Conservation (phyloP, 1,284 basidiomycete species). For the Ustilago esculenta region DNA sequence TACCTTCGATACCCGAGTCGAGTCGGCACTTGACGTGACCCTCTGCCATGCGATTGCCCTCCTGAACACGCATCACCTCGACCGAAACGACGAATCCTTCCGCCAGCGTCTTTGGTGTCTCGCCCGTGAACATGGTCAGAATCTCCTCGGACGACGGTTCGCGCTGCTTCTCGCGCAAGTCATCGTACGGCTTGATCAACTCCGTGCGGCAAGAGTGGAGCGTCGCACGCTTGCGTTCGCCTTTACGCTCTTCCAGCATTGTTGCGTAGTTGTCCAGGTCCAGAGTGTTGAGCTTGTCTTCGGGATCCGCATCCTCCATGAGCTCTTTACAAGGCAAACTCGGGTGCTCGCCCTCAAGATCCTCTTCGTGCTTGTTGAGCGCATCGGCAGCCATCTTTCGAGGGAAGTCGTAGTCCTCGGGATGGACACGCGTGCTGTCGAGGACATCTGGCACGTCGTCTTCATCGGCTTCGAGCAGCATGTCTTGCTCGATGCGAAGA, state of each 20-base stretch:
- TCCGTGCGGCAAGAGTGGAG: constrained; percentile 81
- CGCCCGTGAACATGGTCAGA: constrained; percentile 93
- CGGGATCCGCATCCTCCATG: constrained; percentile 83
- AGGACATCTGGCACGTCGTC: constrained; percentile 83
- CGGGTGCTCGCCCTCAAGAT: constrained; percentile 61
- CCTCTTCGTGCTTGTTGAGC: constrained; percentile 75
- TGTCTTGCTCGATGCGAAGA: constrained; percentile 73
- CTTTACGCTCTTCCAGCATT: constrained; percentile 74
- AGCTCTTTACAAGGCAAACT: constrained; percentile 71
- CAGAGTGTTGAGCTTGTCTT: constrained; percentile 85
- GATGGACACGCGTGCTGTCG: constrained; percentile 95
- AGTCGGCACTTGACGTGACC: constrained; percentile 75
- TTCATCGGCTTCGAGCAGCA: constrained; percentile 71
- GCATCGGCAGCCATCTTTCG: constrained; percentile 99
- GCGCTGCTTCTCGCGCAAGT: constrained; percentile 78
- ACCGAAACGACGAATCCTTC: constrained; percentile 86
- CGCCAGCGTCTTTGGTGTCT: constrained; percentile 81
- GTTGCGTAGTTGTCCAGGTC: constrained; percentile 96
- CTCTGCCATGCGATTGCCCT: constrained; percentile 38
- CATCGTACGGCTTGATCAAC: constrained; percentile 84
- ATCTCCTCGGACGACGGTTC: constrained; percentile 81
- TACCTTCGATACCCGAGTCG: constrained; percentile 80
- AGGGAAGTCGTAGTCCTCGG: constrained; percentile 96
- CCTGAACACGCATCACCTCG: constrained; percentile 73
- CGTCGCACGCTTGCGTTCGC: constrained; percentile 72